A percentile compares a stretch with the other conserved stretches of the same genome.
Conservation (phyloP, 75 land plant species). For the Sequoia sempervirens region DNA sequence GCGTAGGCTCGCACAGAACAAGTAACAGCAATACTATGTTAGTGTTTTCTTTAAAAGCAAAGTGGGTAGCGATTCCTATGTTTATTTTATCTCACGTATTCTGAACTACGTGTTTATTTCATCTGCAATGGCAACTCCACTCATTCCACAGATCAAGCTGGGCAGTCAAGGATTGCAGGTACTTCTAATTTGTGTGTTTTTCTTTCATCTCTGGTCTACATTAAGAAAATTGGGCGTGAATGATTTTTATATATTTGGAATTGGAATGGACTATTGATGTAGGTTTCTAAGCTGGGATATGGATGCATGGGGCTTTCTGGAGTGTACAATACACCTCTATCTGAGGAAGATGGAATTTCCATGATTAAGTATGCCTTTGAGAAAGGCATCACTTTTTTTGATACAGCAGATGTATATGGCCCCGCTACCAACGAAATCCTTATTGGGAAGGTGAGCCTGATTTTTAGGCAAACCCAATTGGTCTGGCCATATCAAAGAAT, state of each 20-base stretch:
- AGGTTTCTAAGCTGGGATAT: slow-evolving; percentile 55
- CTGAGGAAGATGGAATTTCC: slow-evolving; percentile 43
- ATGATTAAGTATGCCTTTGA: slow-evolving; percentile 52
- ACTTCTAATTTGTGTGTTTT: not conserved
- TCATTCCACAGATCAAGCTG: slow-evolving; percentile 28
- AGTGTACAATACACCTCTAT: slow-evolving; percentile 29
- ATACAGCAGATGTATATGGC: slow-evolving; percentile 70
- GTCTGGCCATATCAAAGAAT: not conserved
- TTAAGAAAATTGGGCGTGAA: not conserved
- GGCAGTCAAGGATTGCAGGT: slow-evolving; percentile 32
- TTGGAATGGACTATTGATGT: not conserved
- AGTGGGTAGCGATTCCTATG: not conserved
- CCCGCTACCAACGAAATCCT: slow-evolving; percentile 41
- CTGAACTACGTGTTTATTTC: not conserved
- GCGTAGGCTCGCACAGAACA: too few species aligned
- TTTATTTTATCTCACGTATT: not conserved
- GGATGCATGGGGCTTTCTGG: slow-evolving; percentile 64
- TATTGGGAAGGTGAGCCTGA: slow-evolving; percentile 46
- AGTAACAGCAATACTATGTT: too few species aligned
- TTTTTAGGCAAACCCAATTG: not conserved
- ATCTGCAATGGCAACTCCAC: slow-evolving; percentile 6
- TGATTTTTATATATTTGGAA: not conserved
- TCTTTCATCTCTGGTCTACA: not conserved
- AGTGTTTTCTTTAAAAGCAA: not conserved
- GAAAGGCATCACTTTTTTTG: slow-evolving; percentile 68